Evolutionary conservation across 2,329 filamentous ascomycete genomes (phyloP), one percentile per base, ranked within the genome.

Genomic region (Samsoniella hepiali): DNA sequence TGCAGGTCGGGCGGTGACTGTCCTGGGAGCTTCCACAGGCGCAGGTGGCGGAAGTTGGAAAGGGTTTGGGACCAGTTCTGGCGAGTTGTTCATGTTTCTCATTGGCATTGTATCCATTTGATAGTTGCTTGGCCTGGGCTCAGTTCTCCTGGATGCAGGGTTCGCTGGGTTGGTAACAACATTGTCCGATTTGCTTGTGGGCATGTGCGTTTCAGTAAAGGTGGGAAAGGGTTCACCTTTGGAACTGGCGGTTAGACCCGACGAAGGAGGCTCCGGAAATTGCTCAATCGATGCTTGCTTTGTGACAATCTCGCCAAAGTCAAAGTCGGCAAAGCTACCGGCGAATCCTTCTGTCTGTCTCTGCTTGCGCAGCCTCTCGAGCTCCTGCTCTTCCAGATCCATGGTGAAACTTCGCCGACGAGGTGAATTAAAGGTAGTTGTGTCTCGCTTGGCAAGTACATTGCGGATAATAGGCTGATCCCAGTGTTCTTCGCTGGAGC

Each of bases 371-470:
- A 60, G 53, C 31, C 66, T 65, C 11, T 72, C 69, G n/a, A 71
- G 66, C 50, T 64, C 60, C 6, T 65, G 51, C 11, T 75, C 73
- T 40, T 83, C 79, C 13, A 83, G 74, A 63, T 79, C 78, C 73
- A 81, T 80, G 4, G 79, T 78, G 61, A 84, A 74, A 67, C 83
- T 85, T 53, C 76, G 75, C 42, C 79, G 75, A 27, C 78, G 75
- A 2, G 80, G 75, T 0, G 77, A 75, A 65, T 77, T 76, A 27
- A 82, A 77, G 0, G 79, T 79, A 15, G 82, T 68, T 1, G 81
- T 83, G 50, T 85, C 81, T 38, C 82, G 79, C 69, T 79, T 81
- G 3, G 82, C 81, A n/a, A 70, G 67, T 0, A 83, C 79, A 50
- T 79, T 79, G 40, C 77, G 78, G 45, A 84, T 79, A 5, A 82